Evolutionary conservation across 2,329 filamentous ascomycete genomes (phyloP), one percentile per base, ranked within the genome.

Genomic region (Parascedosporium putredinis): DNA sequence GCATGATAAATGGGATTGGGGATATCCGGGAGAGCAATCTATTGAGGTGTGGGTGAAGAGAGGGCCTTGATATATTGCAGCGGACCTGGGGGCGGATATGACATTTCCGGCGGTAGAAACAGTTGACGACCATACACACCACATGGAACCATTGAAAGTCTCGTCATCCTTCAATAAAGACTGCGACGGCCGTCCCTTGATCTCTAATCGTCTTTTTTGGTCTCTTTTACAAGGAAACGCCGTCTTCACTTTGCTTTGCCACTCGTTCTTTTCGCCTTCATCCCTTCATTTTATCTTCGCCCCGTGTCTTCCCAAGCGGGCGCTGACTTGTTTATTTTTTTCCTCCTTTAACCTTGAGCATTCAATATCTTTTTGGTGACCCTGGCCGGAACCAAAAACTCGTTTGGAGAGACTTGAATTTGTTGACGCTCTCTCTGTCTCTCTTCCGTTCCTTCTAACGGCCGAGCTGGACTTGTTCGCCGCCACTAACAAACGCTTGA

Each of bases 391-490:
- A n/a, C n/a, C n/a, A n/a, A n/a, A n/a, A n/a, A n/a, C n/a, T n/a
- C n/a, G n/a, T n/a, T n/a, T n/a, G n/a, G n/a, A n/a, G n/a, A n/a
- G n/a, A n/a, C n/a, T n/a, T n/a, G n/a, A n/a, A n/a, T n/a, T n/a
- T n/a, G n/a, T n/a, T n/a, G n/a, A n/a, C n/a, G n/a, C n/a, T n/a
- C n/a, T n/a, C n/a, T n/a, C n/a, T n/a, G n/a, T n/a, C n/a, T n/a
- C n/a, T n/a, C 27, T 12, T 31, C 25, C 16, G 29, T 31, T 10
- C 24, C 34, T 31, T 36, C 18, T 18, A 10, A 12, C 20, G 38
- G 38, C 38, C 38, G 10, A 20, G 6, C 45, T 50, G 44, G 33
- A 29, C 23, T 29, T 47, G 12, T 31, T 51, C 36, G 16, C 40
- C 38, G 23, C 20, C 10, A 22, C 16, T 20, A 18, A 42, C 18